Evolutionary conservation across 306 rosid species (phyloP).

Genomic region (Rosa lucieae): DNA sequence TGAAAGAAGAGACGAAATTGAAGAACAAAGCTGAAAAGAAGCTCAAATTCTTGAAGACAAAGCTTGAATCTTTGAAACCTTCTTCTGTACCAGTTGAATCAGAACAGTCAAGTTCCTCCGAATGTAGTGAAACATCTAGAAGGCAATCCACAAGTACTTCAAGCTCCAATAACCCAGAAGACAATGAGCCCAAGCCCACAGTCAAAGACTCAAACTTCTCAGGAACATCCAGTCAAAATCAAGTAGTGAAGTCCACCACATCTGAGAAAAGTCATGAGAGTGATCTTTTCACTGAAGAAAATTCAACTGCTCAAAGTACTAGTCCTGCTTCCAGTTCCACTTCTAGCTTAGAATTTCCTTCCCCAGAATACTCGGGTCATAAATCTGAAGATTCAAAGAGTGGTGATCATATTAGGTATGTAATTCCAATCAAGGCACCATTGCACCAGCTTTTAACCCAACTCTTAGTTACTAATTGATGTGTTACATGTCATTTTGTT

Average conservation of each 20-base stretch:
- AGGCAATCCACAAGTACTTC: constrained; percentile 36
- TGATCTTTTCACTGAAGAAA: constrained; percentile 25
- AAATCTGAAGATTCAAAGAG: constrained; percentile 38
- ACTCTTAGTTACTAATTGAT: constrained; percentile 9
- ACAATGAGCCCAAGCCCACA: constrained; percentile 28
- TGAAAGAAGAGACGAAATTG: constrained; percentile 56
- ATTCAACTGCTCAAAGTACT: constrained; percentile 36
- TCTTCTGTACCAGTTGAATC: constrained; percentile 36
- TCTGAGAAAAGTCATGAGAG: constrained; percentile 30
- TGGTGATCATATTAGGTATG: constrained; percentile 47
- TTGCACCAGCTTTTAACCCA: constrained; percentile 10
- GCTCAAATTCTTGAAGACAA: constrained; percentile 56
- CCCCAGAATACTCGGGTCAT: constrained; percentile 25
- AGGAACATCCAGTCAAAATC: constrained; percentile 19
- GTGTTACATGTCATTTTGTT: background rate
- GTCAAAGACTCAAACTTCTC: constrained; percentile 22
- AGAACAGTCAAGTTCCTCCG: constrained; percentile 46
- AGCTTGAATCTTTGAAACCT: constrained; percentile 50
- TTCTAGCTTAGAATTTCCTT: constrained; percentile 26
- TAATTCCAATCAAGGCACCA: constrained; percentile 11
- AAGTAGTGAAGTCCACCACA: constrained; percentile 27
- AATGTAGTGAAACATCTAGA: constrained; percentile 47
- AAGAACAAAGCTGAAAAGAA: constrained; percentile 71
- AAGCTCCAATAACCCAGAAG: constrained; percentile 41
- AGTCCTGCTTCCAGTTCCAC: constrained; percentile 12